Percentiles rank a stretch among this genome's conserved stretches.
Evolutionary conservation across 805 yeast species (phyloP).

Genomic region (Starmerella vaccinii): DNA sequence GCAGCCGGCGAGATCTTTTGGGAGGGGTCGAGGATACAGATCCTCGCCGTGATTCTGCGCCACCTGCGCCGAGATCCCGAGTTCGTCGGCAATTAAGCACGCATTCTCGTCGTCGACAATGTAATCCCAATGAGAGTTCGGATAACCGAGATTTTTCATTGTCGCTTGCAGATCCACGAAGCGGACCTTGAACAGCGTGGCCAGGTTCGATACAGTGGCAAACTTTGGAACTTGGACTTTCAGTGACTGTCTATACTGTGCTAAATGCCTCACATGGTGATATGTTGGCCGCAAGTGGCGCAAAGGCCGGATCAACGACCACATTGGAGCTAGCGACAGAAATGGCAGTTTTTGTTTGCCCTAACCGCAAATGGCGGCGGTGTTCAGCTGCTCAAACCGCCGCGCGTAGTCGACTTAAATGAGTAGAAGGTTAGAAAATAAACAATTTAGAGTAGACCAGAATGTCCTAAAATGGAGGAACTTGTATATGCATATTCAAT

Average conservation of each 20-base stretch:
- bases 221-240: constrained; percentile 51
- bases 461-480: no score
- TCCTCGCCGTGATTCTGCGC: constrained; percentile 52
- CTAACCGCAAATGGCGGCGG: neutral
- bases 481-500: no score
- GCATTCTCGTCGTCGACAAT: constrained; percentile 83
- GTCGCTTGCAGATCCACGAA: constrained; percentile 49
- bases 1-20: constrained; percentile 39
- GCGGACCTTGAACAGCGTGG: constrained; percentile 58
- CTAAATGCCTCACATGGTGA: neutral
- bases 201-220: constrained; percentile 66
- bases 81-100: constrained; percentile 77
- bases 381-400: neutral
- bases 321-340: neutral
- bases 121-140: constrained; percentile 55
- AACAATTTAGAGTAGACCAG: no score
- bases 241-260: neutral
- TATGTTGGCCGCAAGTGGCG: neutral
- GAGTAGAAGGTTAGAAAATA: no score
- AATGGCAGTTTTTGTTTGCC: neutral
- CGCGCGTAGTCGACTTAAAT: neutral
- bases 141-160: constrained; percentile 63
- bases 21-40: constrained; percentile 41
- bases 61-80: constrained; percentile 51
- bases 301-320: neutral